Conservation (phyloP, 768 basidiomycete genomes). For the Stropharia rugosoannulata region DNA sequence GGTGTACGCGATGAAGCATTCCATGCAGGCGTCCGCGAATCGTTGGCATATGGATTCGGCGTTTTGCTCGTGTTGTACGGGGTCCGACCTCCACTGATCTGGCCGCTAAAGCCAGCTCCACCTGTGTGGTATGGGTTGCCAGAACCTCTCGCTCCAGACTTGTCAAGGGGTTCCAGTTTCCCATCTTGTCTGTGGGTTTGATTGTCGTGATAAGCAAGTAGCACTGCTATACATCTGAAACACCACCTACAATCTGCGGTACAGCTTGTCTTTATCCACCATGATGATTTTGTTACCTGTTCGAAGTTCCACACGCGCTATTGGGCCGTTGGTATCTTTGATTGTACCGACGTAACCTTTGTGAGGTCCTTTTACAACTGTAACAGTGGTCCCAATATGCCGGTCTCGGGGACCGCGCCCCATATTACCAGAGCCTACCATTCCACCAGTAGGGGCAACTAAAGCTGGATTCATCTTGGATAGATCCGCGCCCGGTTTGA, state of each 20-base stretch:
- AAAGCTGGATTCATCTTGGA: constrained; percentile 91
- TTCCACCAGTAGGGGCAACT: constrained; percentile 62
- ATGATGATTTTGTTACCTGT: constrained; percentile 85
- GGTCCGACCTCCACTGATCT: constrained; percentile 29
- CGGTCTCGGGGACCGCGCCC: constrained; percentile 80
- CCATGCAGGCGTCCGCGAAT: constrained; percentile 58
- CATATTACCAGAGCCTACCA: constrained; percentile 78
- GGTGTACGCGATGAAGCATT: constrained; percentile 60
- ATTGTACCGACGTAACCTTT: constrained; percentile 92
- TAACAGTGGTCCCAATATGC: constrained; percentile 76
- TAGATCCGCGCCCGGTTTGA: constrained; percentile 70
- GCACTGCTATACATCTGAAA: neutral
- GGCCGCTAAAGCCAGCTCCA: constrained; percentile 19
- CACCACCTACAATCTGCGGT: constrained; percentile 63
- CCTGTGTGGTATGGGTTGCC: constrained; percentile 30
- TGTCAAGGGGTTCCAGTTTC: constrained; percentile 48
- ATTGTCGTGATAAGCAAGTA: neutral
- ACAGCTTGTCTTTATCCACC: constrained; percentile 78
- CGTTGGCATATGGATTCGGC: constrained; percentile 67
- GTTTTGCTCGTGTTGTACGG: constrained; percentile 47
- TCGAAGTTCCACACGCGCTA: constrained; percentile 90
- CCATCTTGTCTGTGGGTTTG: constrained; percentile 51
- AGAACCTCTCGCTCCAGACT: constrained; percentile 17
- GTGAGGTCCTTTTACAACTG: constrained; percentile 81
- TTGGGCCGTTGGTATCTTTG: constrained; percentile 90